Evolutionary conservation across 495 filamentous ascomycete species (phyloP).

Genomic region (Aspergillus coremiiformis): DNA sequence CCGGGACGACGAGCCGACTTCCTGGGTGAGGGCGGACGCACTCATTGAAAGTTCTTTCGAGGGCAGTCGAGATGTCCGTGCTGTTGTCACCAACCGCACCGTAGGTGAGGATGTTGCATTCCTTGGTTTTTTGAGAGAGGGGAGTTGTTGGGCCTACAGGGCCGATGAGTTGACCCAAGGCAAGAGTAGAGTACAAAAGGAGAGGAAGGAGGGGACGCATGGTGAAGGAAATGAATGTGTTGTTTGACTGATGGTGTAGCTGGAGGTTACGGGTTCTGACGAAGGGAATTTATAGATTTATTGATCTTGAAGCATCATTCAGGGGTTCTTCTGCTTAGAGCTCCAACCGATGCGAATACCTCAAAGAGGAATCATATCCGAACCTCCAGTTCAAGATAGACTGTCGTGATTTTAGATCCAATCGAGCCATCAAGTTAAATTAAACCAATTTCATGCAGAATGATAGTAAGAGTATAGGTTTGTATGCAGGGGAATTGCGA

Average conservation of each 20-base stretch:
- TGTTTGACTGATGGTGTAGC: not conserved
- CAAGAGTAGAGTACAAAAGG: not conserved
- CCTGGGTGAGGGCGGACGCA: slow-evolving; percentile 25
- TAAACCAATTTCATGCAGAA: slow-evolving; percentile 1
- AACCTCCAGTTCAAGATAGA: not conserved
- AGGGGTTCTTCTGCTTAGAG: too few relatives aligned
- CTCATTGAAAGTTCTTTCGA: slow-evolving; percentile 30
- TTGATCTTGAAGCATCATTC: too few relatives aligned
- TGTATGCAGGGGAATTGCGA: not conserved
- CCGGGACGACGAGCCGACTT: slow-evolving; percentile 32
- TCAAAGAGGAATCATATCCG: too few relatives aligned
- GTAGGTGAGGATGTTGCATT: slow-evolving; percentile 41
- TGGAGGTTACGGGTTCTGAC: not conserved
- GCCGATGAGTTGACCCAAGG: slow-evolving; percentile 18
- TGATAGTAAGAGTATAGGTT: slow-evolving; percentile 1
- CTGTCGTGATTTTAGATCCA: not conserved
- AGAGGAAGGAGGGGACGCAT: not conserved
- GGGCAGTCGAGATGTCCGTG: slow-evolving; percentile 33
- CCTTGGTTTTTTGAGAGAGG: slow-evolving; percentile 22
- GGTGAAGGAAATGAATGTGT: not conserved
- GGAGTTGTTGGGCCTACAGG: slow-evolving; percentile 30
- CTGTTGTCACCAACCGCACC: slow-evolving; percentile 36
- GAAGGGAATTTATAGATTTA: not conserved
- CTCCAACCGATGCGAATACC: too few relatives aligned
- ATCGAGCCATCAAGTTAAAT: not conserved